Percentiles rank a stretch among this genome's conserved stretches.
phyloP scores from a whole-genome alignment of 352 stramenopile species.

The Phytopythium chamaehyphon region DNA sequence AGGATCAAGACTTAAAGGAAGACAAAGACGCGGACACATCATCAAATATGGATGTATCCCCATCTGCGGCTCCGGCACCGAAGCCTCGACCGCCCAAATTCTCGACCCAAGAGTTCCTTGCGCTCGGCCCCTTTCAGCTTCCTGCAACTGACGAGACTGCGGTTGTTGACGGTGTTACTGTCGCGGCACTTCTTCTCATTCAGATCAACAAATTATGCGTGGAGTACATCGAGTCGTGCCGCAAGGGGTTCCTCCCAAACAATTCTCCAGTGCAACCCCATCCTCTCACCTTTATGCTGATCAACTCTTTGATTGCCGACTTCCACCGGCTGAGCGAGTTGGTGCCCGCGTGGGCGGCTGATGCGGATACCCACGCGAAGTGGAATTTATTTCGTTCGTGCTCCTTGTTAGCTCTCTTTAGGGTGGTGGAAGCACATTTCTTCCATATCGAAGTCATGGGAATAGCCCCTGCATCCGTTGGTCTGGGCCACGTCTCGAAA shows the following conservation, averaged over 20 bases:
- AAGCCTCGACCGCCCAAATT: slow-evolving; percentile 53
- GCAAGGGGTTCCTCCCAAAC: slow-evolving; percentile 57
- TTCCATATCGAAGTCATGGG: slow-evolving; percentile 83
- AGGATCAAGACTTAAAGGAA: slow-evolving; percentile 34
- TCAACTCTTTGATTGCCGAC: slow-evolving; percentile 78
- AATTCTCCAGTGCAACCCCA: slow-evolving; percentile 69
- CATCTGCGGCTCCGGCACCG: slow-evolving; percentile 3
- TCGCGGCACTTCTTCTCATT: slow-evolving; percentile 48
- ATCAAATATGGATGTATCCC: slow-evolving; percentile 12
- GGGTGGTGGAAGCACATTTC: slow-evolving; percentile 74
- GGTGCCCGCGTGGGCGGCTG: slow-evolving; percentile 13
- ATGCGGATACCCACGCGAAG: slow-evolving; percentile 28
- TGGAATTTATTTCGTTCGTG: slow-evolving; percentile 67
- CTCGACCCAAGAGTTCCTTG: slow-evolving; percentile 65
- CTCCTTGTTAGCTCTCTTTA: slow-evolving; percentile 57
- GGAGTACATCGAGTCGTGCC: slow-evolving; percentile 70
- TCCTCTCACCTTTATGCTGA: slow-evolving; percentile 83
- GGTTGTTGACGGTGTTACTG: slow-evolving; percentile 40
- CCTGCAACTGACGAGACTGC: slow-evolving; percentile 24
- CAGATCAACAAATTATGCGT: slow-evolving; percentile 69
- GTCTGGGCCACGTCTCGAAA: slow-evolving; percentile 62
- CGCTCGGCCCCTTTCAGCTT: slow-evolving; percentile 62
- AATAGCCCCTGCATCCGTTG: slow-evolving; percentile 76
- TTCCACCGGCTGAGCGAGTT: slow-evolving; percentile 19
- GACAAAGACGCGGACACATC: slow-evolving; percentile 9